A percentile compares a stretch with the other conserved stretches of the same genome.
These are phyloP conservation scores for Strobilomyces echinocephalus DNA, from an alignment of 768 basidiomycete species.

Conservation along the genomic window DNA sequence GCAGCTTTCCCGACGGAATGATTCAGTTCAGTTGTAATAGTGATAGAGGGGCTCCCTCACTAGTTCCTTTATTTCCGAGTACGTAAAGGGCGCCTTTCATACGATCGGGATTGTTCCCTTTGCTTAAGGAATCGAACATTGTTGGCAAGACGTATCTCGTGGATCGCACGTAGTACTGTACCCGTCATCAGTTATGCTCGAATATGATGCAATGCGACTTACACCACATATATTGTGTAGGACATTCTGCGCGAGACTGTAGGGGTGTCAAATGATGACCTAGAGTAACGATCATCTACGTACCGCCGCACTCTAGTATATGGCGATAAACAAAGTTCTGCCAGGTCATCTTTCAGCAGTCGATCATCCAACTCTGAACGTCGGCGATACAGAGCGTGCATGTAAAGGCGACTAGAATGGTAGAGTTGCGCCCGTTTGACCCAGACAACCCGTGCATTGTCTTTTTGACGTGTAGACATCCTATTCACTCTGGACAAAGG, in stretches of 20 bases:
- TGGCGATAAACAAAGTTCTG: conserved; percentile 72
- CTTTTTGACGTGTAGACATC: conserved; percentile 65
- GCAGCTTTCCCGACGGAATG: conserved; percentile 39
- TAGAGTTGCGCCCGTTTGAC: conserved; percentile 77
- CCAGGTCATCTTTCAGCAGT: conserved; percentile 55
- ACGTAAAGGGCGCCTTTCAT: conserved; percentile 94
- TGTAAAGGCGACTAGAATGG: conserved; percentile 69
- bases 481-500: conserved; percentile 49
- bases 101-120: conserved; percentile 81
- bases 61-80: conserved; percentile 65
- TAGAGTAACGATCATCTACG: conserved; percentile 12
- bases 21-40: conserved; percentile 6
- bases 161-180: conserved; percentile 66
- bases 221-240: conserved; percentile 62
- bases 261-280: conserved; percentile 1
- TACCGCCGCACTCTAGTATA: conserved; percentile 77
- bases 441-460: conserved; percentile 69
- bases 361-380: conserved; percentile 71
- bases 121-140: conserved; percentile 56
- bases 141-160: conserved; percentile 60
- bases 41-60: conserved; percentile 34
- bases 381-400: conserved; percentile 70
- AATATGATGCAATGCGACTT: conserved; percentile 24
- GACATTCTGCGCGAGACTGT: conserved; percentile 64
- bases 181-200: conserved; percentile 7